Base-by-base conservation (phyloP, 2,329 filamentous ascomycete genomes). In the Paecilomyces sp. region DNA sequence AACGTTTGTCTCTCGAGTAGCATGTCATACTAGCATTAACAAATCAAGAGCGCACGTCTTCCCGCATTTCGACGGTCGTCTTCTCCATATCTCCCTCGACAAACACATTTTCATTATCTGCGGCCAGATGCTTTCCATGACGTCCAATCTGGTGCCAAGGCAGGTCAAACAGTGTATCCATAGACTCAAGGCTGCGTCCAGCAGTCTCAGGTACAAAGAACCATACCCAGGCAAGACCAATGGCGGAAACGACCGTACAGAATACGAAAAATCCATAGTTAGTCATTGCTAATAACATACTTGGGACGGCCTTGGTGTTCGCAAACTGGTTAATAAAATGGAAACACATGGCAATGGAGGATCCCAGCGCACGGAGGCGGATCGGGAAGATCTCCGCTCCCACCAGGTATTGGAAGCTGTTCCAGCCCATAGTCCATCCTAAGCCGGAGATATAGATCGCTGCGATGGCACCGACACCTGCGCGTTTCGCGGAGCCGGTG, bases 271-370 rank as follows among this genome's bases (percentile, higher is more conserved):
- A 92, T 0, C 90, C 90, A 61, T 81, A 84, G 28, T 77, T 77
- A 0, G 76, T 79, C 70, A 84, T 79, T 80, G 81, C 11, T 71
- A 92, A 79, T 53, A 92, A 83, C 88, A 92, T 90, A 64, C 85
- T 84, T 1, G 89, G 89, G 0, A 91, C 86, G 0, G 89, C 88
- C 36, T 89, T 86, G 1, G 85, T 82, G 76, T 90, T 91, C 28
- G 88, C 89, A 70, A 90, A 92, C 73, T 91, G 88, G 73, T 90
- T 90, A 61, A 83, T 86, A 69, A 92, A 92, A 73, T 92, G 89
- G 61, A 91, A 82, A 0, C 85, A 89, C 89, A 92, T 92, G 54
- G 87, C 85, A 68, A 89, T 80, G 0, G 85, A 88, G 0, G 87
- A 88, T 22, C 86, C 85, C 9, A 91, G 75, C 3, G 88, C 88